Percentiles rank a stretch among this genome's conserved stretches.
phyloP scores from a whole-genome alignment of 2,329 filamentous ascomycete genomes.

The Aspergillus brasiliensis region DNA sequence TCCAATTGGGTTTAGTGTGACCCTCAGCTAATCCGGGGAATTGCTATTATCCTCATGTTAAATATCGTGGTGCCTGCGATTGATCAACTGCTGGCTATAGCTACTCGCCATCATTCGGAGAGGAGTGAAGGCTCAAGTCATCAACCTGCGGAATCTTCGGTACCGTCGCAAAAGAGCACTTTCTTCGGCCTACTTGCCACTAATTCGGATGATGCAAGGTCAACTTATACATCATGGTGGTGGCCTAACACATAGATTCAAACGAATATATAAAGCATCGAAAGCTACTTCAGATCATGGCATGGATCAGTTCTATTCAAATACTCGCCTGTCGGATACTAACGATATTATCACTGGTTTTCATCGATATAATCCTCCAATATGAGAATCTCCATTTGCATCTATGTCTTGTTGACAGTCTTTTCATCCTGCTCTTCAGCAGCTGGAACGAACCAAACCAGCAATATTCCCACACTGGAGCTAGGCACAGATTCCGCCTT shows the following conservation, averaged over 20 bases:
- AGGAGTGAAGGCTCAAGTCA: neutral
- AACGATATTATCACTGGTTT: neutral
- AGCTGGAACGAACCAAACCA: neutral
- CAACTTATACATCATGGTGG: neutral
- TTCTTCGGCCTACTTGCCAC: neutral
- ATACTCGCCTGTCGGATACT: neutral
- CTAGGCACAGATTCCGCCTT: constrained; percentile 22
- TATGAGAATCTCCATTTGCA: neutral
- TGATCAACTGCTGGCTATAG: too few species aligned
- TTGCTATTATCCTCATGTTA: too few species aligned
- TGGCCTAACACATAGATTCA: neutral
- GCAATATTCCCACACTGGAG: neutral
- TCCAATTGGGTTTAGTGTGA: neutral
- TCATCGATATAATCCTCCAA: neutral
- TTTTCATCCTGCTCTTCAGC: neutral
- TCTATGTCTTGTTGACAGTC: neutral
- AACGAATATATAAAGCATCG: neutral
- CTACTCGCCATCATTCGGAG: too few species aligned
- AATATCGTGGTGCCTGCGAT: too few species aligned
- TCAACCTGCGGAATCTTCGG: neutral
- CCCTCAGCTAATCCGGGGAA: neutral
- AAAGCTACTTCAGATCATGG: neutral
- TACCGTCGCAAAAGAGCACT: neutral
- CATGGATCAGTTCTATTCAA: neutral
- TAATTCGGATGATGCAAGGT: neutral